Evolutionary conservation across 768 basidiomycete species (phyloP), one percentile per base, ranked within the genome.

Genomic region (Tricholoma saponaceum): DNA sequence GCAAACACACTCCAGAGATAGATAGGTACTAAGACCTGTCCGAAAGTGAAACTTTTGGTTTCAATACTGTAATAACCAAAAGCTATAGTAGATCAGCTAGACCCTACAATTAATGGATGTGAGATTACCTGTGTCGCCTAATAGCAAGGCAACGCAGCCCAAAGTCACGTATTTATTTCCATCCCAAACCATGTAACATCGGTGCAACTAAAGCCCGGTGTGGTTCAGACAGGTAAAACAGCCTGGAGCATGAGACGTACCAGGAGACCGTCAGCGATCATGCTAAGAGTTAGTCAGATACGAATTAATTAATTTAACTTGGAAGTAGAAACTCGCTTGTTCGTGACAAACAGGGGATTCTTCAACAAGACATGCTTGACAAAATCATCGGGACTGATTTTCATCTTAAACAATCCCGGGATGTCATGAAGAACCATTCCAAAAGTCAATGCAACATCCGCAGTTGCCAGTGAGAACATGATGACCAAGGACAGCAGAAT

Each of bases 131-230:
- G 74, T 70, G 4, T 68, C 70, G 16, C 62, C 67, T 9, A 74
- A 14, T 14, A 75, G 61, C 20, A 75, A 55, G 3, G 70, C 46
- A 4, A 64, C 26, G 0, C 74, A 70, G 7, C 60, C 67, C 51
- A 67, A 41, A 12, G 69, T 62, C 13, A 77, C 61, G 43, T 61
- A 62, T 56, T 68, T 67, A 5, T 62, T 69, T 41, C 62, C 64
- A 33, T 66, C 69, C 74, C 76, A 76, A 33, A 76, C 70, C n/a
- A 73, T 67, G 56, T 70, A 74, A 52, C 74, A 77, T 39, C 76
- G 68, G 59, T 76, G 75, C 41, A 73, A 47, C 59, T 63, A 20
- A 23, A 53, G 5, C 5, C 16, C 37, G 16, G 13, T 7, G 10
- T 5, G 37, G n/a, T n/a, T n/a, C 32, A 33, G 12, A 39, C 37